Percentiles rank a stretch among this genome's conserved stretches.
Evolutionary conservation across 2,329 filamentous ascomycete genomes (phyloP).

Genomic region (Ophiocordyceps camponoti-rufipedis): DNA sequence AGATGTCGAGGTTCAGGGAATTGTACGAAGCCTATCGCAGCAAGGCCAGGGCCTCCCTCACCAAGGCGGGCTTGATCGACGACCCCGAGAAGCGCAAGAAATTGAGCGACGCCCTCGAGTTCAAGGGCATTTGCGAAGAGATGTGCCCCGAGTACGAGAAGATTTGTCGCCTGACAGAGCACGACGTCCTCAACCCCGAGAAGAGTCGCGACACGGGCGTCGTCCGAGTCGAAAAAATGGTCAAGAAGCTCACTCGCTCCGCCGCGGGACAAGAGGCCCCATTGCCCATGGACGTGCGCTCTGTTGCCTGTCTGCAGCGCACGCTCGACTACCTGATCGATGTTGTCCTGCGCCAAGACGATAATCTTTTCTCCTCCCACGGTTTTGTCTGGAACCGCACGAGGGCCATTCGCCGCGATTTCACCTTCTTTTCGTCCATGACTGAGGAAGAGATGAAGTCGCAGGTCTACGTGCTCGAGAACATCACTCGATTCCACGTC

Average conservation of each 20-base stretch:
- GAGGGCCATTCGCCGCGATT: conserved; percentile 47
- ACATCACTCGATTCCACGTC: conserved; percentile 48
- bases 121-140: conserved; percentile 49
- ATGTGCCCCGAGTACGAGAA: conserved; percentile 54
- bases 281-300: conserved; percentile 49
- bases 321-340: conserved; percentile 47
- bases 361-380: conserved; percentile 35
- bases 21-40: conserved; percentile 37
- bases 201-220: conserved; percentile 26
- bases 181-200: conserved; percentile 37
- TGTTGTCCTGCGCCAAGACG: conserved; percentile 34
- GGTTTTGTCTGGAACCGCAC: conserved; percentile 53
- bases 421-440: conserved; percentile 47
- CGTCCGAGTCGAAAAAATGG: conserved; percentile 35
- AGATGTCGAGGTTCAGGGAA: conserved; percentile 36
- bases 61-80: conserved; percentile 42
- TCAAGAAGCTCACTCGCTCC: conserved; percentile 49
- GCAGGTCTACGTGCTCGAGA: conserved; percentile 46
- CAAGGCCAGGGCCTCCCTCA: conserved; percentile 36
- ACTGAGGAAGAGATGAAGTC: conserved; percentile 35
- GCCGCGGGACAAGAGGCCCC: conserved; percentile 51
- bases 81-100: conserved; percentile 44
- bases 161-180: conserved; percentile 42
- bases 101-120: conserved; percentile 44
- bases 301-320: conserved; percentile 35